Conservation (phyloP, 75 land plant genomes). For the Isoetes taiwanensis region DNA sequence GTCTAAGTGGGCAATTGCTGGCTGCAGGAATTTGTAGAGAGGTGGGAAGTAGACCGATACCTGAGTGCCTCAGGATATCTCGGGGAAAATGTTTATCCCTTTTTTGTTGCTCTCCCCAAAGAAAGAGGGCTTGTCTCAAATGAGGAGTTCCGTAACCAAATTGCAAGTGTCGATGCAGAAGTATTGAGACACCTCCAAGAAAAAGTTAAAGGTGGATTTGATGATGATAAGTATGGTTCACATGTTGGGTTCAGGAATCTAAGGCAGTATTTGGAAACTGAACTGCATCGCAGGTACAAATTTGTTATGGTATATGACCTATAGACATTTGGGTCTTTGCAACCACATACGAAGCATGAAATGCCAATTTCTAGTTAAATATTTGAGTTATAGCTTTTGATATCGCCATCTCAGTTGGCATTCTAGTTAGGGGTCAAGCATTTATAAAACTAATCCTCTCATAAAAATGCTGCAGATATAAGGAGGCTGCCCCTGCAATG, state of each 20-base stretch:
- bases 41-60: conserved; percentile 95
- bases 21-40: conserved; percentile 68
- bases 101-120: conserved; percentile 92
- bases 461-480: conserved; percentile 38
- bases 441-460: no score
- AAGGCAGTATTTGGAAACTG: conserved; percentile 55
- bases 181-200: conserved; percentile 49
- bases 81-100: conserved; percentile 72
- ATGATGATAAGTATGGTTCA: conserved; percentile 62
- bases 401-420: no score
- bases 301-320: no score
- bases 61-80: conserved; percentile 85
- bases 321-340: no score
- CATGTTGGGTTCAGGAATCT: conserved; percentile 66
- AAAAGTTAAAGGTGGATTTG: conserved; percentile 73
- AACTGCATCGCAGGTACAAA: conserved; percentile 66
- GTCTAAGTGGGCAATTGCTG: no score
- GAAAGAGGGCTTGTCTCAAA: conserved; percentile 59
- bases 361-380: no score
- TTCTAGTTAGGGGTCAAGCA: no score
- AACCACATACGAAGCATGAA: no score
- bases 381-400: no score
- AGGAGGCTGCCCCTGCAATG: conserved; percentile 89
- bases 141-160: conserved; percentile 85
- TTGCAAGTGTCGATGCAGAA: conserved; percentile 69